Evolutionary conservation across 352 stramenopile genomes (phyloP), one percentile per base, ranked within the genome.

Genomic region (Globisporangium spiculum): DNA sequence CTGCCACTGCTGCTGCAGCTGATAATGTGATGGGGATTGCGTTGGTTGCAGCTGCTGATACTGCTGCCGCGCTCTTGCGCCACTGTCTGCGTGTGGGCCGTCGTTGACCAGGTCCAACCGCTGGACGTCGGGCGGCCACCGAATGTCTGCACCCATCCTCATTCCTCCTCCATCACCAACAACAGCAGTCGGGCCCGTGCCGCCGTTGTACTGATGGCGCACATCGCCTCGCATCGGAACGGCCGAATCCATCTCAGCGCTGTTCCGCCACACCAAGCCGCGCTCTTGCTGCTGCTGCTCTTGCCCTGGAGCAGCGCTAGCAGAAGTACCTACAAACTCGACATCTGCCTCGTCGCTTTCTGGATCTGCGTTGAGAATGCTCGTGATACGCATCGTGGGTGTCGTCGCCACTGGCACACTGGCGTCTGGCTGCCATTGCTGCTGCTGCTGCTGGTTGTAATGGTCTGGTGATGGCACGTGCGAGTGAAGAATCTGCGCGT

Each of bases 301-400:
- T 14, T 36, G 53, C 4, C 0, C 6, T 24, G 14, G 1, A 22
- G 9, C 27, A 61, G 3, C 8, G 4, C 4, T 16, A 4, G 16
- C 55, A 24, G 18, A 9, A 4, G 20, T 27, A 7, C 55, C 55
- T n/a, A 61, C 30, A 24, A 61, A 48, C 55, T 27, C 20, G 18
- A 61, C 55, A 32, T 61, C 32, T 4, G 32, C 18, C 3, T 61
- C 55, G 20, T 61, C 32, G 55, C 55, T 59, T 27, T 59, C 54
- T 22, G 55, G 18, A 2, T 61, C 55, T 20, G 34, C 55, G 20
- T 61, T 61, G 55, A 61, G 55, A 36, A 61, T 61, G 55, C 24
- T 24, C n/a, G 27, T 26, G 27, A 61, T 4, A 3, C 55, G 30
- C 55, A 61, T 61, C 55, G 55, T 61, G 18, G 55, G 55, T 9